phyloP scores from a whole-genome alignment of 2,329 filamentous ascomycete species.

The Xylaria sp. region DNA sequence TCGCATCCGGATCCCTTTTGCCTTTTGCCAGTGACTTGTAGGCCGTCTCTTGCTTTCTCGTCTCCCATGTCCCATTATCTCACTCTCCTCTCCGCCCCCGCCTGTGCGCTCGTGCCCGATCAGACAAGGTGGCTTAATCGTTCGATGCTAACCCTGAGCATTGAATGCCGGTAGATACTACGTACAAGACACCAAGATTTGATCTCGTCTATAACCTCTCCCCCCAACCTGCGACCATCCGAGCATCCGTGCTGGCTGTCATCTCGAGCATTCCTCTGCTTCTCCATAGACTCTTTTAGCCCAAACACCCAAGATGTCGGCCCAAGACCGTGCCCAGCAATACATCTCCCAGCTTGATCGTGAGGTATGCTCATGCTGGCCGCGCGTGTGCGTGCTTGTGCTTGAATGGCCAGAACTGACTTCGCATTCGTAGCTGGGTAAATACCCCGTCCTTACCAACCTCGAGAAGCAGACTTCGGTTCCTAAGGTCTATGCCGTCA shows the following conservation, averaged over 20 bases:
- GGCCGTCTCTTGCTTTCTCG: slow-evolving; percentile 3
- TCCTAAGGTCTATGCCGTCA: slow-evolving; percentile 85
- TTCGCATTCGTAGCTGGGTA: slow-evolving; percentile 73
- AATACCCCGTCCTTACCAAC: slow-evolving; percentile 85
- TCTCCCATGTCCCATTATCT: background rate
- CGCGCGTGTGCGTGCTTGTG: slow-evolving; percentile 18
- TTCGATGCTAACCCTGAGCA: slow-evolving; percentile 47
- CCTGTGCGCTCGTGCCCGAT: slow-evolving; percentile 40
- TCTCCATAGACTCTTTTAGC: slow-evolving; percentile 30
- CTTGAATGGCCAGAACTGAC: slow-evolving; percentile 40
- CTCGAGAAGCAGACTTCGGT: slow-evolving; percentile 85
- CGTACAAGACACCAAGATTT: slow-evolving; percentile 37
- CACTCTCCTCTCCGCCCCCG: background rate
- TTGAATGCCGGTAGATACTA: slow-evolving; percentile 37
- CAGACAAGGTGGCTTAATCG: slow-evolving; percentile 43
- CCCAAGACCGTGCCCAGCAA: slow-evolving; percentile 80
- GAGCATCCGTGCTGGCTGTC: slow-evolving; percentile 28
- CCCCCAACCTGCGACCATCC: slow-evolving; percentile 40
- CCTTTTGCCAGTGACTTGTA: slow-evolving; percentile 25
- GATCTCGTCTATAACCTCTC: slow-evolving; percentile 41
- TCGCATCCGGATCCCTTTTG: slow-evolving; percentile 10
- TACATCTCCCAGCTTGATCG: slow-evolving; percentile 84
- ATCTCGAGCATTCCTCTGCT: slow-evolving; percentile 26
- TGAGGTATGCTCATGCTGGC: slow-evolving; percentile 68
- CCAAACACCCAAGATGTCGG: slow-evolving; percentile 69